Evolutionary conservation across 345 rosid species (phyloP).

Genomic region (Citrus medica): DNA sequence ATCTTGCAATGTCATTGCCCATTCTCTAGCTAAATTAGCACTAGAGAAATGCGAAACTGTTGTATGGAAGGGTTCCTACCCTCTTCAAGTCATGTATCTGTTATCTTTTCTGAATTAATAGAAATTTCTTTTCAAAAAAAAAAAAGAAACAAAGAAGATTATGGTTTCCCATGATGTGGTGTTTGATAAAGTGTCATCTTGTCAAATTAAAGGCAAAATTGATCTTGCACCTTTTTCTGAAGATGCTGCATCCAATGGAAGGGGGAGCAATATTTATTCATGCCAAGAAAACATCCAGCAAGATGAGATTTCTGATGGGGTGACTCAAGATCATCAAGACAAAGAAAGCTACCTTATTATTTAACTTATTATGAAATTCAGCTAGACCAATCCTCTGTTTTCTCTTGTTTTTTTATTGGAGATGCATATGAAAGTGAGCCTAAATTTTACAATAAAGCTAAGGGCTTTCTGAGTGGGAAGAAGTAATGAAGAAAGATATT

Average conservation of each 20-base stretch:
- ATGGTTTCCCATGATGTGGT: conserved; percentile 10
- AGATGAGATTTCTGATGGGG: neutral
- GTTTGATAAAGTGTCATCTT: conserved; percentile 18
- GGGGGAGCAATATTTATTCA: neutral
- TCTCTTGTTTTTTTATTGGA: neutral
- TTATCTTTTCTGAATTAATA: too few species aligned
- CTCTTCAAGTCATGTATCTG: too few species aligned
- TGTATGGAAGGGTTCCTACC: too few species aligned
- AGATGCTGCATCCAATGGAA: neutral
- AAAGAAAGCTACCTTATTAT: neutral
- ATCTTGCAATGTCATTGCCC: too few species aligned
- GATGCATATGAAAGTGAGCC: neutral
- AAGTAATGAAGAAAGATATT: neutral
- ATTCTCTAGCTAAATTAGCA: too few species aligned
- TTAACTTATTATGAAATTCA: neutral
- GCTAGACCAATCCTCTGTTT: neutral
- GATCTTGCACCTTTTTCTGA: neutral
- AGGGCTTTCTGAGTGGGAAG: neutral
- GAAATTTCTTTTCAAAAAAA: too few species aligned
- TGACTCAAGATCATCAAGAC: neutral
- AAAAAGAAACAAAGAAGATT: neutral
- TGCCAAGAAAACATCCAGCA: neutral
- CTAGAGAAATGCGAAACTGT: too few species aligned
- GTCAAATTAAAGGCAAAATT: neutral
- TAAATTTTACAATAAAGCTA: neutral